Percentiles rank a stretch among this genome's conserved stretches.
Conservation (phyloP, 1,284 basidiomycete genomes). For the Heterobasidion occidentale region DNA sequence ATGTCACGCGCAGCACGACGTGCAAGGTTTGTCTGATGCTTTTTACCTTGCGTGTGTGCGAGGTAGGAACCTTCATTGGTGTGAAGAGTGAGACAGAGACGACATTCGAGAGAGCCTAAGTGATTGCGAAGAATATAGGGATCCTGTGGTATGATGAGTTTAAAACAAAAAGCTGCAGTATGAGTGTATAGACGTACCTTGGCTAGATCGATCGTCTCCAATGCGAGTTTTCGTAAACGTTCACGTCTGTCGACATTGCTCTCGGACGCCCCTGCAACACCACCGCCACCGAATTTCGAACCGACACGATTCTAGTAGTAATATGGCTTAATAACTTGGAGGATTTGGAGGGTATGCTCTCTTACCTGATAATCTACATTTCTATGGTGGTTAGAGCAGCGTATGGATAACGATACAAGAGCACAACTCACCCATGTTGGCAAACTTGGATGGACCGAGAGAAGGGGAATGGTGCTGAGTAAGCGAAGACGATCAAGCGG, state of each 20-base stretch:
- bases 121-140: constrained; percentile 99
- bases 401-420: background rate
- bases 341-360: background rate
- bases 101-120: constrained; percentile 94
- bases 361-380: constrained; percentile 38
- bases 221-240: constrained; percentile 87
- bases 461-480: background rate
- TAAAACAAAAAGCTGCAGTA: background rate
- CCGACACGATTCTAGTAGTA: constrained; percentile 79
- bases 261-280: constrained; percentile 89
- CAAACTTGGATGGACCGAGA: background rate
- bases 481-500: background rate
- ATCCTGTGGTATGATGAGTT: constrained; percentile 47
- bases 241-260: constrained; percentile 94
- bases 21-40: constrained; percentile 98
- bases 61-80: constrained; percentile 99
- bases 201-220: constrained; percentile 94
- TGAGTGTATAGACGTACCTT: constrained; percentile 48
- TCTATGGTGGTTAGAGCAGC: background rate
- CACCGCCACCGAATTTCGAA: constrained; percentile 93
- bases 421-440: background rate
- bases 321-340: constrained; percentile 1
- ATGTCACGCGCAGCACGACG: constrained; percentile 93
- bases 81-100: constrained; percentile 94
- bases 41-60: constrained; percentile 99